phyloP scores from a whole-genome alignment of 2,329 filamentous ascomycete genomes.

The Colletotrichum cordylinicola region DNA sequence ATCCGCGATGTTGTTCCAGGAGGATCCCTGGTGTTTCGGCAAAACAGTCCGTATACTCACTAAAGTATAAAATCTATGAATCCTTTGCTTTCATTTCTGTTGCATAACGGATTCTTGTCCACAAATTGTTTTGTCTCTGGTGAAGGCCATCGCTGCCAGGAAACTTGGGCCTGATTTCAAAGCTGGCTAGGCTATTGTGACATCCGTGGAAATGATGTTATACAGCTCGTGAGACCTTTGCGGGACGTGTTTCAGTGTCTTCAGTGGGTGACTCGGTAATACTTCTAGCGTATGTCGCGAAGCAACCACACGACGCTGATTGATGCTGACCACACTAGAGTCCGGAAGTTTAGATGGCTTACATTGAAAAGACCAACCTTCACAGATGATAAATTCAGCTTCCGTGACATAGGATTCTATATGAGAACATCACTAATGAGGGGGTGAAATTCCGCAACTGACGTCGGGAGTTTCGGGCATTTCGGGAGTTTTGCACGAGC shows the following conservation, averaged over 20 bases:
- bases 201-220: background rate
- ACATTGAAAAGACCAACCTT: background rate
- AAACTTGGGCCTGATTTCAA: background rate
- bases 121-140: background rate
- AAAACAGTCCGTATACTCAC: background rate
- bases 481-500: background rate
- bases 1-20: background rate
- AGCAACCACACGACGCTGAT: background rate
- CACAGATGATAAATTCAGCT: background rate
- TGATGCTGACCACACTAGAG: no score
- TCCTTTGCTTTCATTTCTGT: no score
- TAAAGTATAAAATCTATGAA: no score
- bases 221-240: background rate
- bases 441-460: background rate
- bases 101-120: background rate
- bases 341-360: background rate
- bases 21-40: background rate
- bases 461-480: background rate
- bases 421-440: background rate
- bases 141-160: background rate
- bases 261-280: background rate
- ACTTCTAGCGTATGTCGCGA: background rate
- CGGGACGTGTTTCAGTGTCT: background rate
- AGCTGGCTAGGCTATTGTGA: background rate
- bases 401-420: background rate